phyloP scores from a whole-genome alignment of 345 rosid genomes.

The Corymbia maculata region DNA sequence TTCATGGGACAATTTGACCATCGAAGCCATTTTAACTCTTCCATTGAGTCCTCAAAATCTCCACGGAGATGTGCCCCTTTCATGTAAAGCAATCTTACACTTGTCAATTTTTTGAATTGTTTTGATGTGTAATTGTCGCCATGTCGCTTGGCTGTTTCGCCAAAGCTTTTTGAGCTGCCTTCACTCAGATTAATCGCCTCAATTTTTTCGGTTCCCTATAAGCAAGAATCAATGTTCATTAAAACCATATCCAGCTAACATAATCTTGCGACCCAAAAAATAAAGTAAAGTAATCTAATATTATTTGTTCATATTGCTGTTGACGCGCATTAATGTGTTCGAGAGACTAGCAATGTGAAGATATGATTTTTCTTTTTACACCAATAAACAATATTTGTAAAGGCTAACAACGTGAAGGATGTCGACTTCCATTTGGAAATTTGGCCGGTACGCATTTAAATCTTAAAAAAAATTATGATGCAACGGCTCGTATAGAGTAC shows the following conservation, averaged over 20 bases:
- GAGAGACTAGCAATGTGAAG: neutral
- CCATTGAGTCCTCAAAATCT: neutral
- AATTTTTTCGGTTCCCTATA: neutral
- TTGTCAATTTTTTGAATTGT: neutral
- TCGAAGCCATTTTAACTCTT: neutral
- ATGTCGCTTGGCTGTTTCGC: rapidly evolving
- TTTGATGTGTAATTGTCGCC: neutral
- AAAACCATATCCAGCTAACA: neutral
- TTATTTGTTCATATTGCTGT: neutral
- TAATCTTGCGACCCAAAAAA: no score
- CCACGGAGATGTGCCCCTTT: neutral
- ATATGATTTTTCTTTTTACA: neutral
- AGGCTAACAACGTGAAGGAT: neutral
- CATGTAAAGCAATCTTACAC: neutral
- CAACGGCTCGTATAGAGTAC: neutral
- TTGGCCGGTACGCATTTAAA: neutral
- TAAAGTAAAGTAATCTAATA: neutral
- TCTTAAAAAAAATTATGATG: neutral
- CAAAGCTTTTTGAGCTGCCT: neutral
- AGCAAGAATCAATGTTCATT: neutral
- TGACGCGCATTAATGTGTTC: neutral
- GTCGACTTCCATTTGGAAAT: neutral
- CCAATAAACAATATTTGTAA: neutral
- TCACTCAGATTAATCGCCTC: neutral
- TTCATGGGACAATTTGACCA: rapidly evolving